Evolutionary conservation across 306 rosid species (phyloP), one percentile per base, ranked within the genome.

Genomic region (Rosa persica): DNA sequence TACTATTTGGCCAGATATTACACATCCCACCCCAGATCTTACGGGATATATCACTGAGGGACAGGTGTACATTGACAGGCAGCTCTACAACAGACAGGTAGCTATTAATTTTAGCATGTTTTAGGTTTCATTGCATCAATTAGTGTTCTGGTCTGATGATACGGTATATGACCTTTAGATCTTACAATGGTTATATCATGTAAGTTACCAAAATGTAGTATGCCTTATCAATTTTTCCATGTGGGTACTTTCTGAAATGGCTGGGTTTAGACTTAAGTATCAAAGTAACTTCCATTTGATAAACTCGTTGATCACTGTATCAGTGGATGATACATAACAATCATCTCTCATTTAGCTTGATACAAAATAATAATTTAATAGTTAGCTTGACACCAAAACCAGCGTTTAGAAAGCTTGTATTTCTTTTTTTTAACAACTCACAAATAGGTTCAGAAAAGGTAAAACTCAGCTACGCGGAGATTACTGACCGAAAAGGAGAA

Each of bases 31-130:
- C 64, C 99, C 99, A 38, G 99, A 96, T 80, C 99, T 96, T 81
- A 96, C 99, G 0, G 99, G 99, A 82, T 96, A 96, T 88, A 96
- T 96, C 72, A 96, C 99, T 0, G 99, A 96, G 92, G 99, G 99
- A 78, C 99, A 96, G 88, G 91, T 96, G 47, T 96, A 96, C 86
- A 86, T 96, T 39, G 99, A 96, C 79, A 89, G 99, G 87, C 99
- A 96, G 87, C 88, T 96, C 86, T 70, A 93, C 12, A 96, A 96
- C 83, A 93, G 99, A 91, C 99, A 96, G 99, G 99, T 90, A 55
- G 67, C 77, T 64, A 65, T 76, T 36, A 17, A 0, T 75, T 61
- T 17, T 17, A 4, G 13, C 48, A 62, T 62, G 30, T 51, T 46
- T 43, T 15, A 44, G 12, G 47, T 30, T 34, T 44, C 12, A 17